Evolutionary conservation across 306 rosid species (phyloP).

Genomic region (Vigna reflexopilosa): DNA sequence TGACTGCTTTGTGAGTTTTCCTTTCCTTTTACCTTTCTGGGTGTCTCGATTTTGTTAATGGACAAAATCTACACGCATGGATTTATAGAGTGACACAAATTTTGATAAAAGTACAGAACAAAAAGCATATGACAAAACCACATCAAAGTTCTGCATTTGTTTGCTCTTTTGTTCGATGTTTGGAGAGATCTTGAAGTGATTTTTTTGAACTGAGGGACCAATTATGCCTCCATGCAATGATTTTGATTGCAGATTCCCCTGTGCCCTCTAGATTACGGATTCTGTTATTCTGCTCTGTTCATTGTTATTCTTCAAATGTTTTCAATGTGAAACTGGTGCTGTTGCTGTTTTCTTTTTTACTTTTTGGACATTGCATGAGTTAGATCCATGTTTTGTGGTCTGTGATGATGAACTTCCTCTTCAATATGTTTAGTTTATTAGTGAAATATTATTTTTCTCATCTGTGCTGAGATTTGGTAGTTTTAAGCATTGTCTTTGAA

Average conservation of each 20-base stretch:
- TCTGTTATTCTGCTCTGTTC: background rate
- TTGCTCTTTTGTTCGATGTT: slow-evolving; percentile 3
- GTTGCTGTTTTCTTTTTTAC: background rate
- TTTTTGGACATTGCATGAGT: background rate
- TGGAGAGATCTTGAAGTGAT: slow-evolving; percentile 12
- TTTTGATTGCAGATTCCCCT: background rate
- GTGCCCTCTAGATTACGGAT: slow-evolving; percentile 21
- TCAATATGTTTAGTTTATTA: background rate
- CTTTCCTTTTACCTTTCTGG: background rate
- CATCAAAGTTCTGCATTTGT: background rate
- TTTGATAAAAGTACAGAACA: background rate
- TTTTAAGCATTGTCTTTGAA: slow-evolving; percentile 1
- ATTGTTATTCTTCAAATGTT: background rate
- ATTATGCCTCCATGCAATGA: background rate
- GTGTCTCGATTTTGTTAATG: slow-evolving; percentile 8
- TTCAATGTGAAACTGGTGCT: background rate
- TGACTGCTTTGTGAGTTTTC: slow-evolving; percentile 79
- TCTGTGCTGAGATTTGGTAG: slow-evolving; percentile 15
- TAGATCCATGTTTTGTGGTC: slow-evolving; percentile 16
- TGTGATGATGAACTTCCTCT: background rate
- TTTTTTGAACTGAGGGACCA: background rate
- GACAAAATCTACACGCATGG: background rate
- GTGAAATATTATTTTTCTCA: background rate
- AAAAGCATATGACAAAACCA: background rate
- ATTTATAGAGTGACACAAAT: background rate